Base-by-base conservation (phyloP, 352 stramenopile species). In the Phytophthora fragariae region DNA sequence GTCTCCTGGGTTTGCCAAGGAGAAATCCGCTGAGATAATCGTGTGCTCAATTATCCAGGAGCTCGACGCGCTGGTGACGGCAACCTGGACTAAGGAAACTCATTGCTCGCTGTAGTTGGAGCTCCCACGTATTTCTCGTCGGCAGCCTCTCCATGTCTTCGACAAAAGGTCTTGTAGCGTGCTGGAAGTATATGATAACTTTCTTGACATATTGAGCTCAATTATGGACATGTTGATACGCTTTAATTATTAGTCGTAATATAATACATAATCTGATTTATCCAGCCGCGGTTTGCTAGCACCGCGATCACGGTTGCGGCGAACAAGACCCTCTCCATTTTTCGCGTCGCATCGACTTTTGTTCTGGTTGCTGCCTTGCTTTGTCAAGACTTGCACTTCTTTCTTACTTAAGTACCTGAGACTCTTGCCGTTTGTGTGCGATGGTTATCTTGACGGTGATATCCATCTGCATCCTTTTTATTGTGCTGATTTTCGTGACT, bases 1-100 rank as follows among this genome's bases (percentile, higher is more conserved):
- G 39, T 73, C 73, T 49, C 62, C 68, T 49, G 47, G 39, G 27
- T 74, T 74, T 52, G 73, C 73, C 14, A 47, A 59, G 21, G 73
- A 80, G 21, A 68, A 54, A 35, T 76, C 73, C 27, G 73, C 63
- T 1, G 63, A 73, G 64, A 54, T 44, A n/a, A 76, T 80, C 49
- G 54, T 80, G 62, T 58, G 50, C 3, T 71, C 68, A 7, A 70
- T 80, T 52, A 65, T 62, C 11, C 15, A 73, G 41, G 55, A 80
- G 14, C 55, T 76, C 21, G 68, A 73, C 17, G 31, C 8, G 3
- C 12, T 72, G 9, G 31, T 57, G 33, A 35, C 44, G 17, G n/a
- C 14, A n/a, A n/a, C 39, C 14, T 10, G 24, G 14, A 17, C 19
- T 8, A 17, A 57, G 12, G 17, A 29, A 41, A 10, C 10, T 5